phyloP scores from a whole-genome alignment of 768 basidiomycete species.

The Basidioascus undulatus region DNA sequence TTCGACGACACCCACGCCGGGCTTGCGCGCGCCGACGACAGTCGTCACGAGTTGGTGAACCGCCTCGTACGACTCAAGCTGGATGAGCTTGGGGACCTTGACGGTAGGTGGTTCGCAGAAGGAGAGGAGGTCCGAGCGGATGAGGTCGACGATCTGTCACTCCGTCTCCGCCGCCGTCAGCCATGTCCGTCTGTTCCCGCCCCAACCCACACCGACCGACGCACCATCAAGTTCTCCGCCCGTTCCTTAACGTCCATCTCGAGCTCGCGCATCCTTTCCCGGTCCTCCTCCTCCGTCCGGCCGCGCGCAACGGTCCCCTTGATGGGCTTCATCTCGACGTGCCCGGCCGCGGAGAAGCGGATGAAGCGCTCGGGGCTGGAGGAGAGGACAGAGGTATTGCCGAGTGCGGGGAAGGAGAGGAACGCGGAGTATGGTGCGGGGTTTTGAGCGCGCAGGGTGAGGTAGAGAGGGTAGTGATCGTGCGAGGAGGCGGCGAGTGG shows the following conservation, averaged over 20 bases:
- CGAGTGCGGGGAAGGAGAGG: conserved; percentile 17
- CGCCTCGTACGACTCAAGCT: conserved; percentile 73
- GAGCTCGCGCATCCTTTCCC: conserved; percentile 36
- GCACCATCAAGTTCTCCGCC: conserved; percentile 89
- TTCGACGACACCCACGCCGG: conserved; percentile 37
- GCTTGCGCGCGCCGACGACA: conserved; percentile 41
- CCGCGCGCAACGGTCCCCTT: conserved; percentile 54
- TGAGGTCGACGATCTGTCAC: conserved; percentile 64
- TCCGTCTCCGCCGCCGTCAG: background rate
- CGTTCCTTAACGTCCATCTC: conserved; percentile 45
- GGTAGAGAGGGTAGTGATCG: conserved; percentile 17
- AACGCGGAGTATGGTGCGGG: conserved; percentile 76
- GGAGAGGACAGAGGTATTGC: conserved; percentile 28
- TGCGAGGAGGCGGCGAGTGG: background rate
- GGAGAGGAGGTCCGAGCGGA: conserved; percentile 70
- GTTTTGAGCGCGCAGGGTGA: conserved; percentile 39
- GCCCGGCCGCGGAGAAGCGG: conserved; percentile 30
- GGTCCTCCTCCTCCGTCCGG: conserved; percentile 35
- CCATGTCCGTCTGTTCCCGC: background rate
- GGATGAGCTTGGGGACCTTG: conserved; percentile 57
- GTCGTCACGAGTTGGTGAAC: conserved; percentile 92
- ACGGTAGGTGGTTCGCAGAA: conserved; percentile 55
- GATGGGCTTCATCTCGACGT: conserved; percentile 73
- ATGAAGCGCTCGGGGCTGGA: conserved; percentile 87
- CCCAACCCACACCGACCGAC: conserved; percentile 7